Evolutionary conservation across 1,284 basidiomycete species (phyloP).

Genomic region (Tetrapyrgos nigripes): DNA sequence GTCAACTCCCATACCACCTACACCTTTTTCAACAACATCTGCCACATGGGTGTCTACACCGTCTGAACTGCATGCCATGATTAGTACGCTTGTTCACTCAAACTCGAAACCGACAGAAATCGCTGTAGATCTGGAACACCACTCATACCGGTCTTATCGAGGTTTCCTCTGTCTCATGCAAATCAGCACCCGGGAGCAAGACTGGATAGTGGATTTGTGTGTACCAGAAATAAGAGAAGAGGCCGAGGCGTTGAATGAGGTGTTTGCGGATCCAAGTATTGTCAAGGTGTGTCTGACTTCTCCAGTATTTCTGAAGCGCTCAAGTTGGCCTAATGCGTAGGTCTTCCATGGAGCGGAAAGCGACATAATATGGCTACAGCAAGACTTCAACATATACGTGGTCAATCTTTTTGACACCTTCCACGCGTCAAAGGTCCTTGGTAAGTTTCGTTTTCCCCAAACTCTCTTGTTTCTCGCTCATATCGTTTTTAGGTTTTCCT

Average conservation of each 20-base stretch:
- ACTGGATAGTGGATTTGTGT: constrained; percentile 90
- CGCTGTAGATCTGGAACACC: constrained; percentile 95
- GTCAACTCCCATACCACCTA: constrained; percentile 52
- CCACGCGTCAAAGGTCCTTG: constrained; percentile 89
- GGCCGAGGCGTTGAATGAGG: constrained; percentile 73
- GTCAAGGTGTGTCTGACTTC: constrained; percentile 71
- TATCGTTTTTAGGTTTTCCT: constrained; percentile 66
- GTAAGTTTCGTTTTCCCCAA: constrained; percentile 43
- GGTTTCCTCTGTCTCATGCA: constrained; percentile 97
- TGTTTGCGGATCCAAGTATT: constrained; percentile 85
- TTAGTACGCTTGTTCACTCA: constrained; percentile 62
- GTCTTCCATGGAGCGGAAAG: constrained; percentile 95
- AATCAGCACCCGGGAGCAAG: constrained; percentile 83
- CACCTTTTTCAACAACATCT: constrained; percentile 71
- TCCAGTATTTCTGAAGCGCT: neutral
- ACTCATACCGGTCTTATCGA: constrained; percentile 83
- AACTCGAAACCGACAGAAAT: constrained; percentile 68
- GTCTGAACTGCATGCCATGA: constrained; percentile 64
- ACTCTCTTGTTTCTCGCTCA: constrained; percentile 11
- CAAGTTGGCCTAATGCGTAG: constrained; percentile 39
- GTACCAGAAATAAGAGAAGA: constrained; percentile 73
- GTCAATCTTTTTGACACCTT: constrained; percentile 97
- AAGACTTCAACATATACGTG: constrained; percentile 93
- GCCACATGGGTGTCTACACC: constrained; percentile 79
- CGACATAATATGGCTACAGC: constrained; percentile 96